phyloP scores from a whole-genome alignment of 2,329 filamentous ascomycete species.

The Didymellaceae sp. region DNA sequence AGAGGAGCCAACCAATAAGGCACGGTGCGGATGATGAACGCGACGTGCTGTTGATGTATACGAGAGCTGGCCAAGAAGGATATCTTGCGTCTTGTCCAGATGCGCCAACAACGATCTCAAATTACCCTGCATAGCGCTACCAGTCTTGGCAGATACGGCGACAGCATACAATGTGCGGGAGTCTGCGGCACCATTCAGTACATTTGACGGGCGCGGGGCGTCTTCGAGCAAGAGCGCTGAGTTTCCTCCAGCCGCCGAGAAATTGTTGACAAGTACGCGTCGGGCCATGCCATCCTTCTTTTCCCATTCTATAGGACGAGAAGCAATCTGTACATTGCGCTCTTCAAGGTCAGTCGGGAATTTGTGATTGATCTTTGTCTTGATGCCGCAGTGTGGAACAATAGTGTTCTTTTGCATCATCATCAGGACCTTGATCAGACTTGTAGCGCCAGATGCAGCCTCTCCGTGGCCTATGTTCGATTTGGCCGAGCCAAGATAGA shows the following conservation, averaged over 20 bases:
- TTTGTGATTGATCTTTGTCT: neutral
- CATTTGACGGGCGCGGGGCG: neutral
- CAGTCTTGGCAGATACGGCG: neutral
- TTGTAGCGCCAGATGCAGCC: slow-evolving; percentile 33
- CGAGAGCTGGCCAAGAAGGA: neutral
- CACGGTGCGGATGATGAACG: neutral
- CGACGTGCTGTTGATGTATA: neutral
- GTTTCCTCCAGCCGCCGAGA: neutral
- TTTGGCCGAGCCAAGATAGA: slow-evolving; percentile 38
- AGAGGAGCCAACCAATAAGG: neutral
- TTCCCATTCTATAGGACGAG: neutral
- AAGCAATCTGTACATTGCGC: neutral
- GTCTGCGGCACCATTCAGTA: neutral
- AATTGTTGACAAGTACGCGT: neutral
- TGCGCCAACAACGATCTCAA: neutral
- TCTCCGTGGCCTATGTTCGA: slow-evolving; percentile 43
- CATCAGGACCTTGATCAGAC: slow-evolving; percentile 42
- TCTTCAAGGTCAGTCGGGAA: neutral
- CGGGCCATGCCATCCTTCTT: neutral
- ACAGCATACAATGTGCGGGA: neutral
- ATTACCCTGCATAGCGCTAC: neutral
- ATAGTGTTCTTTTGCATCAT: slow-evolving; percentile 21
- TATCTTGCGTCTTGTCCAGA: neutral
- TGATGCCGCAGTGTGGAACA: slow-evolving; percentile 32
- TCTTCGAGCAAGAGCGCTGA: neutral